Conservation (phyloP, 495 filamentous ascomycete genomes). For the Penicillium goetzii region DNA sequence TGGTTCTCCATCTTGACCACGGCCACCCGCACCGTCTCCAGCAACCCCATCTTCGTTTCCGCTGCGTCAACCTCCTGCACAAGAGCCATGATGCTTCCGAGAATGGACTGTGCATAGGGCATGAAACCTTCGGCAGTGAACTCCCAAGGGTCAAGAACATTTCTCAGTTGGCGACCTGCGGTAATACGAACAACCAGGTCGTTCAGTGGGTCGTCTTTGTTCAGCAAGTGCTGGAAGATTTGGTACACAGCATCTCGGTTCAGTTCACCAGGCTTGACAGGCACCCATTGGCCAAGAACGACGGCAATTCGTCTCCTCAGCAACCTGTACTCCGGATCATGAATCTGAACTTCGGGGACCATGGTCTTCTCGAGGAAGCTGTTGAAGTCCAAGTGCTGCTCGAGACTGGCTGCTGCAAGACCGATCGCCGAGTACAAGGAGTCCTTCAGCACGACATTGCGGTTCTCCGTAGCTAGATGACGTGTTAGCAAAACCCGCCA, state of each 20-base stretch:
- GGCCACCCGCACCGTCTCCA: conserved; percentile 80
- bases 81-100: conserved; percentile 71
- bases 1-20: conserved; percentile 78
- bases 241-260: conserved; percentile 78
- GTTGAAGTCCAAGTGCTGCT: conserved; percentile 77
- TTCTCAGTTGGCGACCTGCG: conserved; percentile 79
- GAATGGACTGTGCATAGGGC: conserved; percentile 70
- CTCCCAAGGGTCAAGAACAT: conserved; percentile 80
- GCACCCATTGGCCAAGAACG: conserved; percentile 85
- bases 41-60: conserved; percentile 84
- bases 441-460: conserved; percentile 82
- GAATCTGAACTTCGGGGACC: conserved; percentile 76
- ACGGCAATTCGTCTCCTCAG: conserved; percentile 88
- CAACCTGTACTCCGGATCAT: conserved; percentile 77
- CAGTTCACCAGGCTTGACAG: conserved; percentile 66
- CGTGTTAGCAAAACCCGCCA: conserved; percentile 1
- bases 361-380: conserved; percentile 73
- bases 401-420: conserved; percentile 75
- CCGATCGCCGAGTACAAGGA: conserved; percentile 93
- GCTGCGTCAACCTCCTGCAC: conserved; percentile 79
- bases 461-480: conserved; percentile 53
- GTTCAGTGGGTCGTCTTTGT: conserved; percentile 74
- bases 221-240: conserved; percentile 86
- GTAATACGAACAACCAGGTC: conserved; percentile 92
- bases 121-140: conserved; percentile 71